A percentile compares a stretch with the other conserved stretches of the same genome.
Conservation (phyloP, 495 filamentous ascomycete genomes). For the Geoglossum glabrum region DNA sequence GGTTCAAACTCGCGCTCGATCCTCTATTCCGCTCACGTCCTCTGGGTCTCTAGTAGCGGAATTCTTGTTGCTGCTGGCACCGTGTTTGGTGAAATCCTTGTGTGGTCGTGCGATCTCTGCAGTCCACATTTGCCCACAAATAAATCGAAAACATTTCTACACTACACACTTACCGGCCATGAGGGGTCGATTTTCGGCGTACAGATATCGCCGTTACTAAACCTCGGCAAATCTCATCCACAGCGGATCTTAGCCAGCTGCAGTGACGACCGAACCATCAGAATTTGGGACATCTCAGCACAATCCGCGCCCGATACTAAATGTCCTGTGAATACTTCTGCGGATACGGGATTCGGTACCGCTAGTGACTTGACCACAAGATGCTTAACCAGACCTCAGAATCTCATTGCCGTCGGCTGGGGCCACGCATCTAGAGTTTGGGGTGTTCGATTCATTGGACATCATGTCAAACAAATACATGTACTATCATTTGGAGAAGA, state of each 20-base stretch:
- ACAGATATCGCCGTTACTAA: slow-evolving; percentile 41
- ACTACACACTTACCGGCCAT: slow-evolving; percentile 67
- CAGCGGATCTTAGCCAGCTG: slow-evolving; percentile 63
- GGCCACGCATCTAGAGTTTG: slow-evolving; percentile 82
- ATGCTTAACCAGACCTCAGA: slow-evolving; percentile 4
- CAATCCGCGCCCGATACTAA: background rate
- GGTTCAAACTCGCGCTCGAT: slow-evolving; percentile 58
- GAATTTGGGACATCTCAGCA: slow-evolving; percentile 64
- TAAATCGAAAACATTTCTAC: slow-evolving; percentile 21
- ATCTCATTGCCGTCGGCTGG: slow-evolving; percentile 11
- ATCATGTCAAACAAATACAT: slow-evolving; percentile 17
- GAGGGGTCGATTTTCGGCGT: slow-evolving; percentile 90
- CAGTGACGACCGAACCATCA: slow-evolving; percentile 83
- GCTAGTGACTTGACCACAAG: background rate
- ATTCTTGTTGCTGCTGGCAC: slow-evolving; percentile 74
- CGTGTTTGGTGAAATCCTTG: slow-evolving; percentile 77
- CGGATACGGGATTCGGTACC: background rate
- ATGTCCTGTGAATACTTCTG: background rate
- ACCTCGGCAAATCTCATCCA: slow-evolving; percentile 15
- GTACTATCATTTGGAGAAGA: slow-evolving; percentile 69
- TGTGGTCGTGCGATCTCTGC: slow-evolving; percentile 46
- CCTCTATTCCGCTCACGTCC: slow-evolving; percentile 65
- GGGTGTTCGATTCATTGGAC: slow-evolving; percentile 43
- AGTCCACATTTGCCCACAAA: background rate
- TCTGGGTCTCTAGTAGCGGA: slow-evolving; percentile 30